Conservation (phyloP, 768 basidiomycete genomes). For the Termitomyces sp. region DNA sequence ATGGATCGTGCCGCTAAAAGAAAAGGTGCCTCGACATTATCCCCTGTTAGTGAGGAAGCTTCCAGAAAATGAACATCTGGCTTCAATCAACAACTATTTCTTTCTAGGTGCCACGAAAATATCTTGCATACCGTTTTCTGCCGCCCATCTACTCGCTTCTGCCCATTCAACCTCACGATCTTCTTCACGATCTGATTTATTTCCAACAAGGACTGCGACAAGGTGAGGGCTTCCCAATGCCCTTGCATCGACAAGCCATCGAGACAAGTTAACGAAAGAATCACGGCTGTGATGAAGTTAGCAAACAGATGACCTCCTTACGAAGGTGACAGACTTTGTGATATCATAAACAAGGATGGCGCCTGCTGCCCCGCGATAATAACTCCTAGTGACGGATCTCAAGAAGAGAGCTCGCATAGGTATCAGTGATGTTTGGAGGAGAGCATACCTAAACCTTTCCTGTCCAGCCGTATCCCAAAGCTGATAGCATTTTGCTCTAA, state of each 20-base stretch:
- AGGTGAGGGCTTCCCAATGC: constrained; percentile 91
- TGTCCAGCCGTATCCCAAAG: constrained; percentile 98
- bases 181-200: constrained; percentile 93
- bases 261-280: constrained; percentile 78
- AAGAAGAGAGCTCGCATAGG: constrained; percentile 12
- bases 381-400: constrained; percentile 90
- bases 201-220: constrained; percentile 88
- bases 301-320: background rate
- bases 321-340: constrained; percentile 56
- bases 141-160: constrained; percentile 94
- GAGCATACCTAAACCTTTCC: constrained; percentile 78
- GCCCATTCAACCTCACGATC: constrained; percentile 94
- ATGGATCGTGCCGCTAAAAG: constrained; percentile 83
- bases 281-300: constrained; percentile 57
- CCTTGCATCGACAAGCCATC: constrained; percentile 92
- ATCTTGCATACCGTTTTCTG: constrained; percentile 74
- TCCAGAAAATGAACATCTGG: constrained; percentile 92
- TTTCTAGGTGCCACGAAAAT: background rate
- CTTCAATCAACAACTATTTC: background rate
- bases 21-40: constrained; percentile 95
- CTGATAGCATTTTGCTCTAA: constrained; percentile 33
- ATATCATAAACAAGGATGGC: constrained; percentile 94
- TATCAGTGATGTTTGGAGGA: background rate
- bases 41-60: constrained; percentile 86
- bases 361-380: constrained; percentile 93